These are phyloP conservation scores for Aphanomyces invadans DNA, from an alignment of 352 stramenopile species.

Conservation along the genomic window DNA sequence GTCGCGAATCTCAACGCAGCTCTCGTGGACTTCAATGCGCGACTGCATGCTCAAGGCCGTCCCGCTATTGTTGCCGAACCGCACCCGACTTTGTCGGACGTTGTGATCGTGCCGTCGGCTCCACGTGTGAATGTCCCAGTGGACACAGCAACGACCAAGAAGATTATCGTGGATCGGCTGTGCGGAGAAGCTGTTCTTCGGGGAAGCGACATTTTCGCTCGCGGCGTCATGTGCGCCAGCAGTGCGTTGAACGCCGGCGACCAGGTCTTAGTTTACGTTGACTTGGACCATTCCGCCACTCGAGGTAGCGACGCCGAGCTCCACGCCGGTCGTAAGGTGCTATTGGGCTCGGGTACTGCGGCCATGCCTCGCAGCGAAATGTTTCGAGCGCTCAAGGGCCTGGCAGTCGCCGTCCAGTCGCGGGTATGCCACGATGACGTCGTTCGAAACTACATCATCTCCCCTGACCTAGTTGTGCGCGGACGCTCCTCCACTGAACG, in stretches of 20 bases:
- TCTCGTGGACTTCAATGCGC: conserved; percentile 48
- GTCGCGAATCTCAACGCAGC: conserved; percentile 37
- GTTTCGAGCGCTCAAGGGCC: conserved; percentile 54
- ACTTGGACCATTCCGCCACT: conserved; percentile 73
- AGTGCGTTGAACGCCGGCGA: conserved; percentile 67
- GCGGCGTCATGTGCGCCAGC: conserved; percentile 87
- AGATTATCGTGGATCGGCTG: conserved; percentile 83
- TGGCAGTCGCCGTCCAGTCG: conserved; percentile 55
- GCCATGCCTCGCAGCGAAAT: conserved; percentile 73
- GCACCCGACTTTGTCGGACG: conserved; percentile 43
- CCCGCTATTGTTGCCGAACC: conserved; percentile 32
- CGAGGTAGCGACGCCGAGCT: conserved; percentile 54
- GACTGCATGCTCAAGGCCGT: conserved; percentile 38
- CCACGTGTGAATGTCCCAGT: conserved; percentile 30
- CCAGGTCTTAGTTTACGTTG: conserved; percentile 78
- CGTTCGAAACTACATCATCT: neutral
- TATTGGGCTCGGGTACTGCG: conserved; percentile 63
- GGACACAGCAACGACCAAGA: conserved; percentile 33
- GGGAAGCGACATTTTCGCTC: conserved; percentile 90
- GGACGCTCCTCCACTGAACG: conserved; percentile 85
- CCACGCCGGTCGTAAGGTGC: conserved; percentile 71
- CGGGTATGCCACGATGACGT: conserved; percentile 30
- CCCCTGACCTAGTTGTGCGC: conserved; percentile 33
- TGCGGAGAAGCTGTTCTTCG: conserved; percentile 91
- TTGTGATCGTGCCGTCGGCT: conserved; percentile 62